These are phyloP conservation scores for Cydonia oblonga DNA, from an alignment of 331 rosid genomes.

Conservation along the genomic window DNA sequence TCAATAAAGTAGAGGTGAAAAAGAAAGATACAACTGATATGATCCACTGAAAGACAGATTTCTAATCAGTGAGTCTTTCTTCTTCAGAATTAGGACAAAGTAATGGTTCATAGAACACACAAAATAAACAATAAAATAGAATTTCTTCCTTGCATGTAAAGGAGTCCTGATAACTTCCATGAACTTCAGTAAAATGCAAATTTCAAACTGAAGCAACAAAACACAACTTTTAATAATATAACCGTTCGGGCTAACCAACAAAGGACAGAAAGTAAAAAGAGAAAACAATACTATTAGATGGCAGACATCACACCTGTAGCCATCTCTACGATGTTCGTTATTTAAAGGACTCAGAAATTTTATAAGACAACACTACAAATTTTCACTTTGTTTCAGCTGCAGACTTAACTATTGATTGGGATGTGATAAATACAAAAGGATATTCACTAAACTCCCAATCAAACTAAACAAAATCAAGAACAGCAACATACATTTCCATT, in stretches of 20 bases:
- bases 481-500: conserved; percentile 61
- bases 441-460: neutral
- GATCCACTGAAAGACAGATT: neutral
- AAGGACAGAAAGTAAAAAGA: neutral
- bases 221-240: neutral
- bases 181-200: neutral
- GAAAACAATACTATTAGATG: neutral
- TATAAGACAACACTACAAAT: neutral
- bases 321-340: neutral
- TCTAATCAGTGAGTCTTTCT: neutral
- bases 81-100: neutral
- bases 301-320: neutral
- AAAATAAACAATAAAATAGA: neutral
- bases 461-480: conserved; percentile 6
- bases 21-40: neutral
- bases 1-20: neutral
- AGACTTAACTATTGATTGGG: neutral
- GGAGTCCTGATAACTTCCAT: neutral
- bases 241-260: neutral
- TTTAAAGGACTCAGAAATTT: neutral
- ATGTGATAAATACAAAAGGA: neutral
- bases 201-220: neutral
- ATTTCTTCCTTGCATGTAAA: neutral
- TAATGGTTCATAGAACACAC: neutral
- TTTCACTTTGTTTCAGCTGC: neutral